These are phyloP conservation scores for Fragaria ananassa DNA, from an alignment of 306 rosid genomes.

Conservation along the genomic window DNA sequence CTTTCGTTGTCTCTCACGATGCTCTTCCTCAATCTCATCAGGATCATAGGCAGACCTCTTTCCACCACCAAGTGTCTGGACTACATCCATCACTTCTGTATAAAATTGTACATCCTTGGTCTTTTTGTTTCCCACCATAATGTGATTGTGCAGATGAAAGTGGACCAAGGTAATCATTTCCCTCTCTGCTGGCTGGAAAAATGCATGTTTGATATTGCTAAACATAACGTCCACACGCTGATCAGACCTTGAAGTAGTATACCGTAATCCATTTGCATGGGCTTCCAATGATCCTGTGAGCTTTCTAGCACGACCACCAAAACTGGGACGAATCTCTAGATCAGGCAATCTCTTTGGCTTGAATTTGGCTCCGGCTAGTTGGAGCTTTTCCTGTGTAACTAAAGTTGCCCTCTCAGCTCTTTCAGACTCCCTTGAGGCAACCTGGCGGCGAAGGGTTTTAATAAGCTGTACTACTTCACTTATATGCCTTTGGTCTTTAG, in stretches of 20 bases:
- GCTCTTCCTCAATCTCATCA: conserved; percentile 45
- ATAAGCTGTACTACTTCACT: conserved; percentile 36
- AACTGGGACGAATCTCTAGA: conserved; percentile 35
- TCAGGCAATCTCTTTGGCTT: conserved; percentile 38
- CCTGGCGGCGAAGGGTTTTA: conserved; percentile 38
- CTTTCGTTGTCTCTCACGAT: conserved; percentile 37
- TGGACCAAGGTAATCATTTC: conserved; percentile 39
- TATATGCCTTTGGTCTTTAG: conserved; percentile 38
- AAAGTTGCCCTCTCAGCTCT: conserved; percentile 41
- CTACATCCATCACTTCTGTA: conserved; percentile 40
- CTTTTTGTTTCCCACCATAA: conserved; percentile 44
- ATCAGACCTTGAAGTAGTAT: conserved; percentile 39
- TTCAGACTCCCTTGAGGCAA: conserved; percentile 40
- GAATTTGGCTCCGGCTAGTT: conserved; percentile 32
- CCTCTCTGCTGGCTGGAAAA: conserved; percentile 42
- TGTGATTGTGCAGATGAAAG: conserved; percentile 38
- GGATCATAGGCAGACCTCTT: conserved; percentile 36
- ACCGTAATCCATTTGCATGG: conserved; percentile 35
- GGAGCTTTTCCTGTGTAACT: conserved; percentile 38
- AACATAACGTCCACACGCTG: conserved; percentile 39
- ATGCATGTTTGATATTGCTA: conserved; percentile 37
- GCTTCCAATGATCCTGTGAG: conserved; percentile 37
- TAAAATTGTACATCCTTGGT: conserved; percentile 40
- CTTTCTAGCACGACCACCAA: conserved; percentile 38
- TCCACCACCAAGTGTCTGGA: conserved; percentile 40